Base-by-base conservation (phyloP, 352 stramenopile genomes). In the Phytophthora multivora region DNA sequence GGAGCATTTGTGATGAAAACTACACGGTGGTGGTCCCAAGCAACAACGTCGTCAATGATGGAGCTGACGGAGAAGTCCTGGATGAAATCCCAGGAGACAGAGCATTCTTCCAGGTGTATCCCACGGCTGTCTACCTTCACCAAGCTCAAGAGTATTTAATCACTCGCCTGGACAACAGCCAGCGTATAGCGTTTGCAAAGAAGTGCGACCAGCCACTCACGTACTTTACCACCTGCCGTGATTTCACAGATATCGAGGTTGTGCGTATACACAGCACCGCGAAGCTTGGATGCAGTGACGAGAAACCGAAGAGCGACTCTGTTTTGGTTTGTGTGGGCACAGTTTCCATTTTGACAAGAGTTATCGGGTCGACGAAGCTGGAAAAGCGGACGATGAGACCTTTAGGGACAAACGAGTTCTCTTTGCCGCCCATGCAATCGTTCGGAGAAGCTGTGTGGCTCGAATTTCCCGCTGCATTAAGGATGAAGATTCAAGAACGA, bases 381-480 rank as follows among this genome's bases (percentile, higher is more conserved):
- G 92, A 95, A 66, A 96, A 95, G 63, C 71, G 73, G 11, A 88
- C 81, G 13, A 83, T 91, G 71, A 63, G 73, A 26, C 57, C 83
- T 35, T 62, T 99, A 48, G 84, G 89, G 47, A 76, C 82, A 25
- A 93, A 88, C 45, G 92, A 98, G 57, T 98, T 99, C 55, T 90
- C 85, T 0, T 75, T 99, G n/a, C 97, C 97, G 12, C 88, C 84
- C 0, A 97, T 99, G 86, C 90, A 99, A 75, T 95, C 88, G 50
- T 96, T 97, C 41, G 98, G 94, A 6, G 85, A 97, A 63, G 97
- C 88, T 8, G 60, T 98, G 11, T 99, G 97, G 97, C 71, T 99
- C 12, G 96, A 99, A 69, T 71, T 98, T 5, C 90, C 93, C 7
- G 50, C 68, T 28, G 25, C 47, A 30, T 38, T 96, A 11, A 68